Evolutionary conservation across 1,139 yeast genomes (phyloP).

Genomic region (Yamadazyma dushanensis): DNA sequence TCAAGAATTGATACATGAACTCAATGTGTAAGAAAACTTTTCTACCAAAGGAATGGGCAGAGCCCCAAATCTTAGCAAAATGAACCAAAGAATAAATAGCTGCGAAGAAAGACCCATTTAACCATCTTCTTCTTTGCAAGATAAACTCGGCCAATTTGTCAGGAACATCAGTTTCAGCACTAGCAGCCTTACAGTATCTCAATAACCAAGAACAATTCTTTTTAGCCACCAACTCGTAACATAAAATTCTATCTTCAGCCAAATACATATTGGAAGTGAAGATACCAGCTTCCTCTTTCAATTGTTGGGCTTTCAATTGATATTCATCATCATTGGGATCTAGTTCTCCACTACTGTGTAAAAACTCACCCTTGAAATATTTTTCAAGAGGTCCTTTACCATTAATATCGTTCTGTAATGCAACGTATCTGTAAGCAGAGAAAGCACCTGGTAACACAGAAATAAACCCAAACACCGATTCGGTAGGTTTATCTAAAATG

Average conservation of each 20-base stretch:
- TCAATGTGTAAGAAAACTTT: slow-evolving; percentile 45
- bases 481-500: slow-evolving; percentile 48
- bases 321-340: slow-evolving; percentile 50
- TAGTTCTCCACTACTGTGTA: slow-evolving; percentile 46
- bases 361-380: slow-evolving; percentile 50
- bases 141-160: slow-evolving; percentile 47
- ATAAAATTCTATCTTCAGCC: slow-evolving; percentile 51
- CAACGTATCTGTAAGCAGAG: slow-evolving; percentile 44
- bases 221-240: slow-evolving; percentile 51
- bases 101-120: slow-evolving; percentile 51
- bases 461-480: slow-evolving; percentile 47
- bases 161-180: slow-evolving; percentile 53
- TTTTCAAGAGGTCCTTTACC: slow-evolving; percentile 50
- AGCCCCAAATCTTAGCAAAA: slow-evolving; percentile 44
- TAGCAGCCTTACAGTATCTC: slow-evolving; percentile 46
- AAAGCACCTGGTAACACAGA: slow-evolving; percentile 51
- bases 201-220: slow-evolving; percentile 46
- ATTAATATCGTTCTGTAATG: slow-evolving; percentile 43
- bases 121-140: slow-evolving; percentile 52
- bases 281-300: slow-evolving; percentile 49
- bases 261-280: slow-evolving; percentile 52
- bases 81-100: slow-evolving; percentile 49
- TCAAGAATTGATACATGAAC: slow-evolving; percentile 45
- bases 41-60: slow-evolving; percentile 43
- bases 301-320: slow-evolving; percentile 36